A percentile compares a stretch with the other conserved stretches of the same genome.
Conservation (phyloP, 345 rosid species). For the Zanthoxylum bungeanum region DNA sequence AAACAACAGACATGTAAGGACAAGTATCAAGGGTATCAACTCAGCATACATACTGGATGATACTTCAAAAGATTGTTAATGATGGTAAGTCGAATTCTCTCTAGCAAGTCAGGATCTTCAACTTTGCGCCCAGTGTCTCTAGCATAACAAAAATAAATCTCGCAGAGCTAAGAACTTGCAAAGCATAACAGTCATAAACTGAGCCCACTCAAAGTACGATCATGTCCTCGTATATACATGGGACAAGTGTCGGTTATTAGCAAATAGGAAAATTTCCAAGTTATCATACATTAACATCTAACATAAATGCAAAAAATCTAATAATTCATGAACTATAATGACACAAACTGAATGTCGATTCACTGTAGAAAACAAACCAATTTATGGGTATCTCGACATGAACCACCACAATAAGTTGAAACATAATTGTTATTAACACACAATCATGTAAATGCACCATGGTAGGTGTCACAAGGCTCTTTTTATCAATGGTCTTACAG, state of each 20-base stretch:
- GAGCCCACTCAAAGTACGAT: not conserved
- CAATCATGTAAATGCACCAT: not conserved
- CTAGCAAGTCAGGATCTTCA: constrained; percentile 87
- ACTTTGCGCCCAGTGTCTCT: constrained; percentile 91
- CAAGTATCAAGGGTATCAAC: constrained; percentile 2
- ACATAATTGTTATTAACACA: not conserved
- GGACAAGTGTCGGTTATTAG: not conserved
- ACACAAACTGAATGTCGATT: not conserved
- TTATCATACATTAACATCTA: not conserved
- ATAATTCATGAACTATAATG: not conserved
- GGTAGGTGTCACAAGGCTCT: too few relatives aligned
- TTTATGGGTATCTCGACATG: not conserved
- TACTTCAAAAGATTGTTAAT: constrained; percentile 90
- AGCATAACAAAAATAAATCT: constrained; percentile 24
- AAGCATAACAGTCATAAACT: not conserved
- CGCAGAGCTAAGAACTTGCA: constrained; percentile 18
- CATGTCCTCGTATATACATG: not conserved
- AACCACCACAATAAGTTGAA: not conserved
- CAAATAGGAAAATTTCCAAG: not conserved
- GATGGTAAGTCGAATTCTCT: constrained; percentile 85
- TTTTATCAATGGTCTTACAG: too few relatives aligned
- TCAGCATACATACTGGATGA: constrained; percentile 69
- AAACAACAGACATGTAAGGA: not conserved
- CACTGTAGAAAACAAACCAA: not conserved
- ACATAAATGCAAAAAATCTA: not conserved